Percentiles rank a stretch among this genome's conserved stretches.
Conservation (phyloP, 2,329 filamentous ascomycete species). For the Microcyclosporella mali region DNA sequence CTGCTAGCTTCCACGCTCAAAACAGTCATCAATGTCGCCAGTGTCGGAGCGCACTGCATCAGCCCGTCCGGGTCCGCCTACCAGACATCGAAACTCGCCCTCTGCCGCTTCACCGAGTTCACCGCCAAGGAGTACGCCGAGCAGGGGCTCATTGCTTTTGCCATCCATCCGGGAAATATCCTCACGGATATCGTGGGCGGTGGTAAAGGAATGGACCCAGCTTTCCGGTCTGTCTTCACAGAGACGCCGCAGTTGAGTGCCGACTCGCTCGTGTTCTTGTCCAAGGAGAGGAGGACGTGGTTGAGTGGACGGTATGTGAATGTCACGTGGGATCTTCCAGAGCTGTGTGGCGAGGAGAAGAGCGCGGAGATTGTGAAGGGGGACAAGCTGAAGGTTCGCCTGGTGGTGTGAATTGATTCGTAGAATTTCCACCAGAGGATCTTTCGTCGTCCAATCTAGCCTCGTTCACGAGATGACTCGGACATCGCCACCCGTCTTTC, state of each 20-base stretch:
- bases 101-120: constrained; percentile 43
- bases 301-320: constrained; percentile 34
- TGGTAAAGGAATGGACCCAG: constrained; percentile 31
- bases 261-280: constrained; percentile 29
- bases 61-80: constrained; percentile 39
- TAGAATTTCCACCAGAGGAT: not conserved
- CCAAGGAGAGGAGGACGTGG: constrained; percentile 33
- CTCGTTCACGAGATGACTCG: too few relatives aligned
- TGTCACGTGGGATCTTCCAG: constrained; percentile 35
- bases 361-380: constrained; percentile 30
- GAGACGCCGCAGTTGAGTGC: constrained; percentile 31
- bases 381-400: constrained; percentile 32
- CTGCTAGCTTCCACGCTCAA: constrained; percentile 32
- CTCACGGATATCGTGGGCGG: constrained; percentile 37
- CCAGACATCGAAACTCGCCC: constrained; percentile 42
- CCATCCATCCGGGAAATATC: constrained; percentile 43
- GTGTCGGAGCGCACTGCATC: constrained; percentile 35
- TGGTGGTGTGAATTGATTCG: constrained; percentile 12
- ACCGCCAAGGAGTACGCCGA: constrained; percentile 39
- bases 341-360: constrained; percentile 25
- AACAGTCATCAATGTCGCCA: constrained; percentile 39
- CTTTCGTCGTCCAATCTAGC: not conserved
- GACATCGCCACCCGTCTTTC: not conserved
- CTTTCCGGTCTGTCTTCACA: constrained; percentile 14
- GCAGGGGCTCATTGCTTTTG: constrained; percentile 38